phyloP scores from a whole-genome alignment of 768 basidiomycete species.

The Collybiopsis confluens region DNA sequence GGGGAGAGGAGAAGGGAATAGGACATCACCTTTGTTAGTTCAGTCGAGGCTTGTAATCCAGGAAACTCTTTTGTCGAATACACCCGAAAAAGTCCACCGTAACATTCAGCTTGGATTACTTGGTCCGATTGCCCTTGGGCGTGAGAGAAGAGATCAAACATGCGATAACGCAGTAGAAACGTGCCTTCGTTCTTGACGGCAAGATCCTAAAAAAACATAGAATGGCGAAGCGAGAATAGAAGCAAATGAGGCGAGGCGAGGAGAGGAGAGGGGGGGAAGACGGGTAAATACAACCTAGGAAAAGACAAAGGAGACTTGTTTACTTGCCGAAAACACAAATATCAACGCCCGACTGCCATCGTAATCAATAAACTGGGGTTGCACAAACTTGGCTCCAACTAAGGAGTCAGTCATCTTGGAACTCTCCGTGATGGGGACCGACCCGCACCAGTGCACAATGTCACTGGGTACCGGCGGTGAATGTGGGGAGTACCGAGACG shows the following conservation, averaged over 20 bases:
- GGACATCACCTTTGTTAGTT: slow-evolving; percentile 57
- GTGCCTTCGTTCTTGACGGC: slow-evolving; percentile 65
- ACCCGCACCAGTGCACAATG: slow-evolving; percentile 37
- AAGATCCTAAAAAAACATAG: slow-evolving; percentile 45
- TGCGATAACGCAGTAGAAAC: slow-evolving; percentile 62
- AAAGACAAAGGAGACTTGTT: slow-evolving; percentile 10
- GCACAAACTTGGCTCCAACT: slow-evolving; percentile 59
- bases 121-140: slow-evolving; percentile 27
- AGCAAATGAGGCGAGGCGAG: too few species aligned
- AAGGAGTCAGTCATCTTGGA: slow-evolving; percentile 50
- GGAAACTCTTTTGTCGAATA: slow-evolving; percentile 74
- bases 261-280: too few species aligned
- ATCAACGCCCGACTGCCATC: slow-evolving; percentile 52
- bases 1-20: slow-evolving; percentile 5
- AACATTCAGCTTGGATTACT: slow-evolving; percentile 59
- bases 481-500: background rate
- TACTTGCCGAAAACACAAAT: slow-evolving; percentile 61
- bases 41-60: slow-evolving; percentile 60
- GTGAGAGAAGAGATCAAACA: slow-evolving; percentile 55
- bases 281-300: background rate
- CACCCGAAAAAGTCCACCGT: slow-evolving; percentile 58
- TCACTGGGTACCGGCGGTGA: slow-evolving; percentile 17
- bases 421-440: slow-evolving; percentile 39
- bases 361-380: slow-evolving; percentile 51
- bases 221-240: too few species aligned